Evolutionary conservation across 2,329 filamentous ascomycete species (phyloP).

Genomic region (Grosmannia huntii): DNA sequence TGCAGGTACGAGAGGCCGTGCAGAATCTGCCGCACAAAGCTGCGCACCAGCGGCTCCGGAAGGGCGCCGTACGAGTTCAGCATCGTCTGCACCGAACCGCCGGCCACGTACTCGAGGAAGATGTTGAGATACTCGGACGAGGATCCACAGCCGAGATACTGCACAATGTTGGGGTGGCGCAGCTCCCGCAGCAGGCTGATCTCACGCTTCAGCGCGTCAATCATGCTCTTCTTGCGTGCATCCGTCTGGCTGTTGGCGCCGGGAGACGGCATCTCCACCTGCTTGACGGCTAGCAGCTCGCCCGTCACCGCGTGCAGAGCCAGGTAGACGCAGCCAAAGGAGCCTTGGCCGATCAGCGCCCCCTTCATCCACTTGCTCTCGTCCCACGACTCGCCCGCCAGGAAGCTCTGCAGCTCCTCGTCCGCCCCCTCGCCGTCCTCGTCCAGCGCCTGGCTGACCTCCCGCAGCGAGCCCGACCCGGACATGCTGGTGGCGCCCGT

Average conservation of each 20-base stretch:
- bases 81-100: conserved; percentile 96
- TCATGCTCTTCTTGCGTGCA: conserved; percentile 92
- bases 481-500: conserved; percentile 17
- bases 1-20: conserved; percentile 88
- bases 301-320: conserved; percentile 92
- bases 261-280: conserved; percentile 78
- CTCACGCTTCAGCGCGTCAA: conserved; percentile 91
- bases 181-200: conserved; percentile 89
- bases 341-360: conserved; percentile 89
- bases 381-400: conserved; percentile 87
- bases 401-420: conserved; percentile 78
- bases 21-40: conserved; percentile 93
- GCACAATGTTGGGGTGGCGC: conserved; percentile 93
- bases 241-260: conserved; percentile 72
- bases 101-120: conserved; percentile 98
- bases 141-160: conserved; percentile 90
- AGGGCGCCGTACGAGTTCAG: conserved; percentile 95
- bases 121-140: conserved; percentile 91
- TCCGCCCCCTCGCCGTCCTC: conserved; percentile 89
- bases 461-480: conserved; percentile 61
- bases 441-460: conserved; percentile 71
- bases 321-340: conserved; percentile 90
- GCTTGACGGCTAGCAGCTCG: conserved; percentile 95
- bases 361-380: conserved; percentile 99
- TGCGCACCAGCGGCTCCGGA: conserved; percentile 83